Percentiles rank a stretch among this genome's conserved stretches.
phyloP scores from a whole-genome alignment of 306 rosid species.

The Mucuna pruriens region DNA sequence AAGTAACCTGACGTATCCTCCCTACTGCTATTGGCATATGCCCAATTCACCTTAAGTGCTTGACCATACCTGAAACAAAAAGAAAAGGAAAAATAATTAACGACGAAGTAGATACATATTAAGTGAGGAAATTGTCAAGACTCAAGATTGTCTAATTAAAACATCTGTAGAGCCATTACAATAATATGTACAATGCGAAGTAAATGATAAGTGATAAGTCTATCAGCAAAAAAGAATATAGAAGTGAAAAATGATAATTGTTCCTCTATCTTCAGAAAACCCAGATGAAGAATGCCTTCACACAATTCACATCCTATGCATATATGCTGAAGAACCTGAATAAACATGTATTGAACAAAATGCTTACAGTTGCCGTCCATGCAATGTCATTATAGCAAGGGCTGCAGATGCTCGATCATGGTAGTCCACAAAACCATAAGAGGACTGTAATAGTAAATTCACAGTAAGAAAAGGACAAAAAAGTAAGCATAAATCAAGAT shows the following conservation, averaged over 20 bases:
- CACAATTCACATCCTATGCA: constrained; percentile 28
- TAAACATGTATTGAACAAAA: background rate
- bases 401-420: constrained; percentile 66
- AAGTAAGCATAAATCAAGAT: constrained; percentile 29
- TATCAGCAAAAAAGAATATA: background rate
- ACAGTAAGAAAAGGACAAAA: background rate
- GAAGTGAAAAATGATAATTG: constrained; percentile 19
- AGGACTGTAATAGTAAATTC: constrained; percentile 53
- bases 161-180: background rate
- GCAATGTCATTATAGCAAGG: constrained; percentile 67
- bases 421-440: constrained; percentile 70
- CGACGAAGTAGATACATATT: constrained; percentile 16
- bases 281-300: constrained; percentile 4
- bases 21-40: constrained; percentile 63
- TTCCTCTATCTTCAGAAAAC: constrained; percentile 29
- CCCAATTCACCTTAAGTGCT: constrained; percentile 72
- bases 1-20: constrained; percentile 70
- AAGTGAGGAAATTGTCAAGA: background rate
- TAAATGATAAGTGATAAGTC: constrained; percentile 9
- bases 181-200: constrained; percentile 1
- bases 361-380: constrained; percentile 70
- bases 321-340: constrained; percentile 32
- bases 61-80: constrained; percentile 60
- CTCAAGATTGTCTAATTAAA: constrained; percentile 20
- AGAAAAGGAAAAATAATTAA: background rate